These are phyloP conservation scores for Pythium biforme DNA, from an alignment of 352 stramenopile species.

Conservation along the genomic window DNA sequence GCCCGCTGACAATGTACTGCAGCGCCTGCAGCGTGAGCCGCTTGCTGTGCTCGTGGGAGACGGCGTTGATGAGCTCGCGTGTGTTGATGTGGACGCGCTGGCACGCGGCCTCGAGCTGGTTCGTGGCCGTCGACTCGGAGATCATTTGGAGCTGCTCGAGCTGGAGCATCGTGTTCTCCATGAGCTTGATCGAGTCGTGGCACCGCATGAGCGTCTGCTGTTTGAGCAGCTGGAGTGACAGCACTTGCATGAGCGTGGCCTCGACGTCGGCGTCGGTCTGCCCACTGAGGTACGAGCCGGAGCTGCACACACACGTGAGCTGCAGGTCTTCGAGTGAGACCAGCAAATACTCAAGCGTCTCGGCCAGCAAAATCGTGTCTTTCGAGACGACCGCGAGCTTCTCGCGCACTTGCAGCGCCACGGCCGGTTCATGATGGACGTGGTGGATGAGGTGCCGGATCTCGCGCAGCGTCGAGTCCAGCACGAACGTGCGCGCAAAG, in stretches of 20 bases:
- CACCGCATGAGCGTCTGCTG: constrained; percentile 91
- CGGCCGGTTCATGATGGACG: constrained; percentile 83
- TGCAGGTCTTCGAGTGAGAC: constrained; percentile 93
- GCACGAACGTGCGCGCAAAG: constrained; percentile 95
- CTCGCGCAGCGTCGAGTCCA: constrained; percentile 95
- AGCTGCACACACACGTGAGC: constrained; percentile 39
- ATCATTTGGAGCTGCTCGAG: constrained; percentile 95
- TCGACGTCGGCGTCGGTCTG: constrained; percentile 40
- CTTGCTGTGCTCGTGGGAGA: constrained; percentile 63
- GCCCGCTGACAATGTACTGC: constrained; percentile 90
- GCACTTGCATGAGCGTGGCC: constrained; percentile 86
- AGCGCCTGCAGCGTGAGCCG: constrained; percentile 83
- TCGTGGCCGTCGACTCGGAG: constrained; percentile 86
- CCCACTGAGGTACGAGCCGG: constrained; percentile 14
- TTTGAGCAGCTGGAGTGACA: constrained; percentile 88
- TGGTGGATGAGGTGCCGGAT: constrained; percentile 90
- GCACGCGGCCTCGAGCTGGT: constrained; percentile 88
- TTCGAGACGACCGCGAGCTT: constrained; percentile 91
- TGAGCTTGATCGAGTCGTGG: constrained; percentile 95
- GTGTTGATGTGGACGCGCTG: constrained; percentile 89
- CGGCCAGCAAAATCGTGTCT: constrained; percentile 94
- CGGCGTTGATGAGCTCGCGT: constrained; percentile 80
- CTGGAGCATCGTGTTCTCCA: constrained; percentile 91
- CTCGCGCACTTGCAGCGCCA: constrained; percentile 84
- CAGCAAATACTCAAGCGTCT: constrained; percentile 95